phyloP scores from a whole-genome alignment of 768 basidiomycete genomes.

The Pleurotus eryngii region DNA sequence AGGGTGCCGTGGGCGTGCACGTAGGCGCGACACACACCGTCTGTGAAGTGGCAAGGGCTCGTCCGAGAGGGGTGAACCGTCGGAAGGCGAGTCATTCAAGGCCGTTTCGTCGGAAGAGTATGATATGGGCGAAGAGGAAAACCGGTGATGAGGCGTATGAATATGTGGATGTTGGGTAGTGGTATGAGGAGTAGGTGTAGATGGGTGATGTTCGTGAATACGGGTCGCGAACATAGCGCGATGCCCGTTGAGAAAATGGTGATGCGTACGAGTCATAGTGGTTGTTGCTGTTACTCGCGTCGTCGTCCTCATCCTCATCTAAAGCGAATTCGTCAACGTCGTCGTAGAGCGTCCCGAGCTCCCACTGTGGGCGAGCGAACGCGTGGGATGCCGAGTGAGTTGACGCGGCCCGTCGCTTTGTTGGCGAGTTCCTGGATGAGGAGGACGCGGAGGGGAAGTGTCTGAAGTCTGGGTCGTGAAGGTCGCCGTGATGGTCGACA shows the following conservation, averaged over 20 bases:
- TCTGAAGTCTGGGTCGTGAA: slow-evolving; percentile 68
- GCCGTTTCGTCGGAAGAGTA: slow-evolving; percentile 4
- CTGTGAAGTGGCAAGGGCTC: slow-evolving; percentile 3
- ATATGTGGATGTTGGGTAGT: slow-evolving; percentile 8
- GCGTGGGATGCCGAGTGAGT: background rate
- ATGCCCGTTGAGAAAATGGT: slow-evolving; percentile 4
- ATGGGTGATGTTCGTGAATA: slow-evolving; percentile 2
- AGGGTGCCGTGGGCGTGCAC: slow-evolving; percentile 1
- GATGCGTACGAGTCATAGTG: slow-evolving; percentile 8
- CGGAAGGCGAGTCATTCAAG: background rate
- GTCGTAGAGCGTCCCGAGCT: slow-evolving; percentile 21
- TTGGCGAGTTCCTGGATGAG: slow-evolving; percentile 5
- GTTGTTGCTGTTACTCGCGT: slow-evolving; percentile 17
- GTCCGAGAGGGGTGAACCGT: background rate
- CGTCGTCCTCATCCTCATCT: slow-evolving; percentile 21
- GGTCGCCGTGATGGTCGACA: slow-evolving; percentile 57
- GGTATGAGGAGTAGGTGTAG: slow-evolving; percentile 7
- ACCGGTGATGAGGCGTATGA: background rate
- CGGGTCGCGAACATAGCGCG: slow-evolving; percentile 7
- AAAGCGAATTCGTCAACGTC: slow-evolving; percentile 24
- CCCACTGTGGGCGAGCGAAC: slow-evolving; percentile 3
- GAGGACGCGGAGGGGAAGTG: slow-evolving; percentile 45
- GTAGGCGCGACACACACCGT: slow-evolving; percentile 1
- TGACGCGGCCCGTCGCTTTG: slow-evolving; percentile 5
- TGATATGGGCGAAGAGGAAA: slow-evolving; percentile 3